A percentile compares a stretch with the other conserved stretches of the same genome.
These are phyloP conservation scores for Podospora fimiseda DNA, from an alignment of 495 filamentous ascomycete species.

Conservation along the genomic window DNA sequence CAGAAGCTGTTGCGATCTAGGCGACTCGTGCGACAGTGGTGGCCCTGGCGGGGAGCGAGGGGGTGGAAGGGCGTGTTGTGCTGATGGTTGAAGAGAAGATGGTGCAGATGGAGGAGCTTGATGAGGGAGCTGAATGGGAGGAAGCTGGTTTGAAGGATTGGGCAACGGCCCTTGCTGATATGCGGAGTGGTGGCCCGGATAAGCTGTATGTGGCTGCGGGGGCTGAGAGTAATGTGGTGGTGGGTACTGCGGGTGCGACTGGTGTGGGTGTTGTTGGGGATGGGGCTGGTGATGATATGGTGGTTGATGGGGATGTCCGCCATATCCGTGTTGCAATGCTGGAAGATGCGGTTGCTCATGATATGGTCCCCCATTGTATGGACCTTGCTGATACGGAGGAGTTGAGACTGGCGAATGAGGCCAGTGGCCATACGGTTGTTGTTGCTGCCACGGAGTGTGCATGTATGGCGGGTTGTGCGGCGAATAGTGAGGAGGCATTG, in stretches of 20 bases:
- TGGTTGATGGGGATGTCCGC: constrained; percentile 7
- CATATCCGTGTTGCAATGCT: background rate
- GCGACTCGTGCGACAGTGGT: constrained; percentile 25
- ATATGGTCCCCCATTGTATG: constrained; percentile 15
- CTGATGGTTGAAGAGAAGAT: constrained; percentile 6
- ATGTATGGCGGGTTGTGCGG: constrained; percentile 28
- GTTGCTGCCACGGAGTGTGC: background rate
- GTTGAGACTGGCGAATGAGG: constrained; percentile 54
- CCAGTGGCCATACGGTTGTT: constrained; percentile 56
- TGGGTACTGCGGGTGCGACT: constrained; percentile 4
- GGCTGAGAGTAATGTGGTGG: constrained; percentile 8
- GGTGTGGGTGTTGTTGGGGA: constrained; percentile 12
- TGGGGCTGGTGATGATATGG: constrained; percentile 1
- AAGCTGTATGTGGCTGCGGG: background rate
- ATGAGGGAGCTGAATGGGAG: constrained; percentile 13
- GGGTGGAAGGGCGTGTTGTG: constrained; percentile 20
- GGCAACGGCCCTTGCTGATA: background rate
- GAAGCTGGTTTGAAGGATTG: constrained; percentile 9
- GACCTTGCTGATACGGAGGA: constrained; percentile 32
- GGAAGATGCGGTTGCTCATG: constrained; percentile 4
- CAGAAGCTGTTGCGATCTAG: constrained; percentile 34
- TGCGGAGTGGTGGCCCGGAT: background rate
- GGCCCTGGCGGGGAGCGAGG: constrained; percentile 13
- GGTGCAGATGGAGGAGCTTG: too few relatives aligned
- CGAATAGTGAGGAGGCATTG: constrained; percentile 43